phyloP scores from a whole-genome alignment of 805 yeast genomes.

The Metschnikowia reukaufii region DNA sequence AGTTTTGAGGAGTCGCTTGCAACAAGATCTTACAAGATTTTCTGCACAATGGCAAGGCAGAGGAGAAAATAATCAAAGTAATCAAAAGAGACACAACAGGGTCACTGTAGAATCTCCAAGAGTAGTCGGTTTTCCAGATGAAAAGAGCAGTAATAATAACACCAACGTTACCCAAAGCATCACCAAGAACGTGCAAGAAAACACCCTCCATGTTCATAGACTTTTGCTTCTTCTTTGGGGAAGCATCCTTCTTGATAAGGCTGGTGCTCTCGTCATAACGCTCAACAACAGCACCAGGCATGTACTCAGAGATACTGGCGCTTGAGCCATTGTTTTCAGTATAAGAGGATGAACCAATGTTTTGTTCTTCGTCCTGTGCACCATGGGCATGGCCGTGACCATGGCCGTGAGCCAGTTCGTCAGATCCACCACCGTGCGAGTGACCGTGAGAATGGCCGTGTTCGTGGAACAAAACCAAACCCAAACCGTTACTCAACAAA shows the following conservation, averaged over 20 bases:
- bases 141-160: constrained; percentile 87
- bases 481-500: constrained; percentile 75
- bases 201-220: constrained; percentile 98
- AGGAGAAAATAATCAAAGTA: constrained; percentile 82
- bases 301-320: constrained; percentile 33
- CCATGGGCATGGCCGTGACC: constrained; percentile 46
- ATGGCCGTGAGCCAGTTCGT: constrained; percentile 15
- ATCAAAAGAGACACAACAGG: constrained; percentile 84
- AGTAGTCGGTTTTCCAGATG: constrained; percentile 89
- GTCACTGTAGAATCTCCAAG: constrained; percentile 85
- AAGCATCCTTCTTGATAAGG: constrained; percentile 24
- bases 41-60: constrained; percentile 87
- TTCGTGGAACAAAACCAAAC: constrained; percentile 86
- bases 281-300: constrained; percentile 50
- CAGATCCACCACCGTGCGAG: constrained; percentile 13
- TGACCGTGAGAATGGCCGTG: constrained; percentile 44
- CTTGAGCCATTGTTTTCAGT: constrained; percentile 24
- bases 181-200: constrained; percentile 91
- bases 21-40: constrained; percentile 82
- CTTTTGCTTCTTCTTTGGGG: constrained; percentile 32
- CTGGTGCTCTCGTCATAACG: constrained; percentile 40
- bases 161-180: constrained; percentile 93
- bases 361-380: constrained; percentile 20
- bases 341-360: constrained; percentile 10
- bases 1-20: constrained; percentile 88